phyloP scores from a whole-genome alignment of 371 early-diverging fungal genomes.

The Mycotypha africana region DNA sequence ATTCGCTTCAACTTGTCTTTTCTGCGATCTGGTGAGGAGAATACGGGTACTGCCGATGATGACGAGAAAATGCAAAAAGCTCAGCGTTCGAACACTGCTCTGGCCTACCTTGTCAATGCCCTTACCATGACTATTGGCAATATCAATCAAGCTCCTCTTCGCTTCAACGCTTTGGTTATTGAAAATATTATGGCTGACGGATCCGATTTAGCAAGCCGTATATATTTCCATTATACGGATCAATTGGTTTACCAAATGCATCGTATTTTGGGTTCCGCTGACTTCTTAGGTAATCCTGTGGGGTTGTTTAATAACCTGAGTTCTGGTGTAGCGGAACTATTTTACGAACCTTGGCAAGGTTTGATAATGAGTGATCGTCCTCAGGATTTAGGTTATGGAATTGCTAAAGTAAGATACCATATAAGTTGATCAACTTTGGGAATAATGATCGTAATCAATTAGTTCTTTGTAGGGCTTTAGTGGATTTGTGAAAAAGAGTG shows the following conservation, averaged over 20 bases:
- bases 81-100: background rate
- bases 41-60: too few relatives aligned
- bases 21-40: constrained; percentile 75
- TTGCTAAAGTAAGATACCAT: constrained; percentile 82
- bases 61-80: constrained; percentile 19
- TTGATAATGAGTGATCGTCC: constrained; percentile 93
- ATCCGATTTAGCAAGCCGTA: constrained; percentile 73
- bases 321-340: constrained; percentile 93
- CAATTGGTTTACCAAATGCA: constrained; percentile 89
- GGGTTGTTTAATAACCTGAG: constrained; percentile 93
- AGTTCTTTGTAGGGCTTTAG: constrained; percentile 65
- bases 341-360: constrained; percentile 98
- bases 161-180: constrained; percentile 87
- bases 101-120: constrained; percentile 69
- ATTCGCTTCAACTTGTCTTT: constrained; percentile 93
- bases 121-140: constrained; percentile 97
- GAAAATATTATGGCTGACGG: constrained; percentile 82
- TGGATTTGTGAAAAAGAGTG: constrained; percentile 91
- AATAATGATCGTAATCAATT: too few relatives aligned
- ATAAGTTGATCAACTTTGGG: too few relatives aligned
- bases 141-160: constrained; percentile 87
- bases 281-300: constrained; percentile 97
- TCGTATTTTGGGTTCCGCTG: constrained; percentile 93
- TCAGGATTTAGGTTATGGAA: constrained; percentile 91
- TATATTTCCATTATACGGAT: constrained; percentile 83